Conservation (phyloP, 75 land plant species). For the Pinus taeda region DNA sequence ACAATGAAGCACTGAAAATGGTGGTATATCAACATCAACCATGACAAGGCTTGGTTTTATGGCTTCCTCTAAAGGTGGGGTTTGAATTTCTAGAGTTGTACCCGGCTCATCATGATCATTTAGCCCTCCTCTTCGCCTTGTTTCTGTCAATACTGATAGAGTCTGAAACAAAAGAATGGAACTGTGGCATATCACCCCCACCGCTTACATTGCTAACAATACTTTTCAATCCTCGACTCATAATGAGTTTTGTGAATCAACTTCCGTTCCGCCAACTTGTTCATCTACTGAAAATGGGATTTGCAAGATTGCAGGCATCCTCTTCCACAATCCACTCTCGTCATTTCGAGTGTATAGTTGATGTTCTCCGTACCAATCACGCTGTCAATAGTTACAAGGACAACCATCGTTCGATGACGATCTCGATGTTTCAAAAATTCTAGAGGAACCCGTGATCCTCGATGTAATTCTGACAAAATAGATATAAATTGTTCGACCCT, state of each 20-base stretch:
- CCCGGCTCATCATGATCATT: neutral
- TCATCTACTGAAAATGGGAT: no score
- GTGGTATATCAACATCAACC: slow-evolving; percentile 95
- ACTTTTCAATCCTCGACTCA: neutral
- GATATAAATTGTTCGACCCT: slow-evolving; percentile 52
- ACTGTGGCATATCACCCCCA: no score
- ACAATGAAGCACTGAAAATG: slow-evolving; percentile 83
- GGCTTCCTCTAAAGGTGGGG: slow-evolving; percentile 70
- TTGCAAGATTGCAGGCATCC: slow-evolving; percentile 39
- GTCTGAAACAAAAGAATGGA: no score
- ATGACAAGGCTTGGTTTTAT: slow-evolving; percentile 85
- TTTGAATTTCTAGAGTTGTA: slow-evolving; percentile 24
- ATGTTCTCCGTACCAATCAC: slow-evolving; percentile 94
- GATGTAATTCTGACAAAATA: slow-evolving; percentile 47
- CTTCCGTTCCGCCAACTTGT: no score
- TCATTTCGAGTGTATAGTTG: slow-evolving; percentile 79
- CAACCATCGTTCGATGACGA: slow-evolving; percentile 83
- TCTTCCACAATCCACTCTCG: slow-evolving; percentile 68
- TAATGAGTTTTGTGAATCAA: neutral
- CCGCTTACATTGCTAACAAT: no score
- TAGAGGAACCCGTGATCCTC: slow-evolving; percentile 84
- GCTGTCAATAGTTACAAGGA: slow-evolving; percentile 86
- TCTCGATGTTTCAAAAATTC: slow-evolving; percentile 71
- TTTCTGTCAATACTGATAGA: neutral
- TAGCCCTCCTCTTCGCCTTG: slow-evolving; percentile 13